Evolutionary conservation across 495 filamentous ascomycete species (phyloP), one percentile per base, ranked within the genome.

Genomic region (Parachaetomium inaequale): DNA sequence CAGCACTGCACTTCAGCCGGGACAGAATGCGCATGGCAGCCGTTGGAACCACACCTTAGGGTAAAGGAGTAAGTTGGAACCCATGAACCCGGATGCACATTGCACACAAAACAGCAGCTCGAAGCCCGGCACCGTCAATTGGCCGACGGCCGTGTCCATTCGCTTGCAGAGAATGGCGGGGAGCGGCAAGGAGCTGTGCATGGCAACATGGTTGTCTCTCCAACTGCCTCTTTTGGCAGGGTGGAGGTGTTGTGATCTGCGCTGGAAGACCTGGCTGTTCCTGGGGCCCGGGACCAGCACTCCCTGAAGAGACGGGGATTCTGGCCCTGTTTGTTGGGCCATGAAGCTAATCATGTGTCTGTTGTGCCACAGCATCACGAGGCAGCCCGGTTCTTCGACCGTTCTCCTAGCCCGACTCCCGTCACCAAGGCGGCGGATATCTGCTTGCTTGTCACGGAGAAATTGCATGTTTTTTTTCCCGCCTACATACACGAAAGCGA

Each of bases 201-300:
- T 26, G 21, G 26, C 52, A 40, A 55, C 31, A 17, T 46, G 8
- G 32, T 40, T 40, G 52, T 19, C 12, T 55, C 34, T 40, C 34
- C 52, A 55, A 55, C 52, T 55, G 17, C 52, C 52, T 55, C 32
- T 55, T 55, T n/a, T 40, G 11, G 52, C 32, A 34, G 52, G 17
- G 0, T 6, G 17, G 28, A 40, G 21, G 52, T n/a, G 51, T 23
- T 23, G 26, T 7, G 52, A 38, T 38, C 34, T 25, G 52, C 52
- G 8, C 1, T 31, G 28, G 26, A 31, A 19, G n/a, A 19, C 17
- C n/a, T 32, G 3, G 7, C 12, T 31, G 26, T n/a, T 51, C 45
- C 45, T 26, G 21, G 45, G 45, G 8, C 8, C 11, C 45, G 23
- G 23, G 45, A 25, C 19, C 45, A 49, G n/a, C 42, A 8, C 2